A percentile compares a stretch with the other conserved stretches of the same genome.
Conservation (phyloP, 1,284 basidiomycete genomes). For the Mycosarcoma maydis region DNA sequence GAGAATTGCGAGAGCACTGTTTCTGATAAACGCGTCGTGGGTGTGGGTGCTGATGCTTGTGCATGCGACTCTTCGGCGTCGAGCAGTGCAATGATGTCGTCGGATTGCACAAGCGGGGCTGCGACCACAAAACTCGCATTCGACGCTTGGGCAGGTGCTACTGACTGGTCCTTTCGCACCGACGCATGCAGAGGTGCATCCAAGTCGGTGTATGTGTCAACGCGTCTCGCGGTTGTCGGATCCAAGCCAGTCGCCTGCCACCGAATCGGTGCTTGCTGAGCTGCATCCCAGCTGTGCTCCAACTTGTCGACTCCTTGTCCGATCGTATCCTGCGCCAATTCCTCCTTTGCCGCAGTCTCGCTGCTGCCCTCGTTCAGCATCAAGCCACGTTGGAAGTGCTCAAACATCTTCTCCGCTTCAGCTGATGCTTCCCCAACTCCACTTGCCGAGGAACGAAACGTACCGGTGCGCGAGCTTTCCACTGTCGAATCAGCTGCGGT, state of each 20-base stretch:
- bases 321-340: no score
- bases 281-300: conserved; percentile 8
- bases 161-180: conserved; percentile 6
- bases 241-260: conserved; percentile 22
- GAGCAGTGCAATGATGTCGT: conserved; percentile 36
- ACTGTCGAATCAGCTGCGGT: neutral
- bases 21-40: neutral
- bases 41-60: neutral
- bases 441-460: neutral
- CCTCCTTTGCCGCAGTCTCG: no score
- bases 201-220: conserved; percentile 15
- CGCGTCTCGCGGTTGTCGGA: neutral
- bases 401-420: conserved; percentile 9
- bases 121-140: neutral
- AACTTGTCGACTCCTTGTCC: no score
- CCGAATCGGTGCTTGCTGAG: neutral
- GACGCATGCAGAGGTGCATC: conserved; percentile 19
- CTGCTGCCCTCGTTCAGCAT: neutral
- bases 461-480: neutral
- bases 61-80: conserved; percentile 24
- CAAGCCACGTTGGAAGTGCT: conserved; percentile 17
- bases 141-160: neutral
- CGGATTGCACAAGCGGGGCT: conserved; percentile 12
- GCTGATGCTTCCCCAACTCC: neutral
- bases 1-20: conserved; percentile 8